Evolutionary conservation across 2,329 filamentous ascomycete species (phyloP).

Genomic region (Albifimbria verrucaria): DNA sequence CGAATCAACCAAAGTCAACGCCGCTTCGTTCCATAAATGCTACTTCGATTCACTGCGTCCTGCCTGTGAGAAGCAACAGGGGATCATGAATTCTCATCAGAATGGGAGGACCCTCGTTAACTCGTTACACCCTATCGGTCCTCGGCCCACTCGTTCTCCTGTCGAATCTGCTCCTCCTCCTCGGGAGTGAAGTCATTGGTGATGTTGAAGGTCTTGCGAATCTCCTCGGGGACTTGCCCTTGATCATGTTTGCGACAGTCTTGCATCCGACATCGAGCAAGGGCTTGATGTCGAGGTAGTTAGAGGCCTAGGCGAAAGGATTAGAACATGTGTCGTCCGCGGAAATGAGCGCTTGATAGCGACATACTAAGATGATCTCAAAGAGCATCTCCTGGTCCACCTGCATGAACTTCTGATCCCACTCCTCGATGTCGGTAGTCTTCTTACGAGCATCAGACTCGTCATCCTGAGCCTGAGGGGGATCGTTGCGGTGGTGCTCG

Average conservation of each 20-base stretch:
- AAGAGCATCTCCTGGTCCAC: conserved; percentile 99
- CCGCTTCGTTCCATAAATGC: neutral
- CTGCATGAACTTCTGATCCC: conserved; percentile 99
- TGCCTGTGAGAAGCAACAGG: neutral
- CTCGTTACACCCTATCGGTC: conserved; percentile 58
- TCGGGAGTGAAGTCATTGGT: conserved; percentile 99
- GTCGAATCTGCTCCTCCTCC: conserved; percentile 95
- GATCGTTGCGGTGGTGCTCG: conserved; percentile 88
- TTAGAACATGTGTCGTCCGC: conserved; percentile 16
- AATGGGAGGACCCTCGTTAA: neutral
- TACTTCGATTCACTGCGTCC: neutral
- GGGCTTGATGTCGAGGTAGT: conserved; percentile 98
- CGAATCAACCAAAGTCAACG: conserved; percentile 1
- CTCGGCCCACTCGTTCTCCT: conserved; percentile 90
- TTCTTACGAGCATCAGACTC: conserved; percentile 95
- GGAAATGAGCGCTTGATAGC: neutral
- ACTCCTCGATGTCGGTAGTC: conserved; percentile 98
- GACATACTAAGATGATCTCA: conserved; percentile 89
- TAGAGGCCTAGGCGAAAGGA: conserved; percentile 67
- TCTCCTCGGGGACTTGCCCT: conserved; percentile 99
- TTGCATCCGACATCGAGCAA: conserved; percentile 98
- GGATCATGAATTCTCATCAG: neutral
- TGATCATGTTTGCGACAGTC: conserved; percentile 99
- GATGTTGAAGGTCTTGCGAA: conserved; percentile 99
- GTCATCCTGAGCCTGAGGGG: conserved; percentile 76